These are phyloP conservation scores for Angomonas desouzai DNA, from an alignment of 208 protist genomes.

Conservation along the genomic window DNA sequence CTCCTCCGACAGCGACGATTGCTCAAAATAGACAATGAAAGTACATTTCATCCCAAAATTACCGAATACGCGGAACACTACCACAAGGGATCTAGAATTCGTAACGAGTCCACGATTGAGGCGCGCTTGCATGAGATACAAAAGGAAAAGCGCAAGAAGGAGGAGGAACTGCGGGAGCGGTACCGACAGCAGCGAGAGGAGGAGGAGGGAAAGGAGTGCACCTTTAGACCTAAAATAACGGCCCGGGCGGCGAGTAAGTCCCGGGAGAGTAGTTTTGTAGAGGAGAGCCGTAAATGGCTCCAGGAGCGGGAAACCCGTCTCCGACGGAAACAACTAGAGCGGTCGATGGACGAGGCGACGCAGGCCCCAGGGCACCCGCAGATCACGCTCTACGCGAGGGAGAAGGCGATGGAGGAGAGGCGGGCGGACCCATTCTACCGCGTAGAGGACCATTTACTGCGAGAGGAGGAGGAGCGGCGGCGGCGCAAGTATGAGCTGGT, in stretches of 20 bases:
- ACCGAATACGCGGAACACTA: slow-evolving; percentile 38
- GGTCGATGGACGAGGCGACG: slow-evolving; percentile 25
- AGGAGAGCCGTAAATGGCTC: slow-evolving; percentile 30
- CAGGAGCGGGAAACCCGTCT: slow-evolving; percentile 33
- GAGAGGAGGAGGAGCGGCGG: slow-evolving; percentile 43
- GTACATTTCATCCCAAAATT: slow-evolving; percentile 51
- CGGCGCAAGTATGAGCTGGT: slow-evolving; percentile 45
- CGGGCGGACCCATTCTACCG: slow-evolving; percentile 12
- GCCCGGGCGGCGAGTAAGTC: slow-evolving; percentile 20
- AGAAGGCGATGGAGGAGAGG: slow-evolving; percentile 23
- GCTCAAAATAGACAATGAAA: slow-evolving; percentile 32
- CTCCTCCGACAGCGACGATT: slow-evolving; percentile 49
- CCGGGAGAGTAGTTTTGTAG: slow-evolving; percentile 20
- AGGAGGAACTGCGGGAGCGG: slow-evolving; percentile 27
- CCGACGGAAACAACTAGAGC: slow-evolving; percentile 25
- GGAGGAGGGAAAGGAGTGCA: slow-evolving; percentile 17
- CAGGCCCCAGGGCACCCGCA: slow-evolving; percentile 29
- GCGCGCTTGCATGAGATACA: slow-evolving; percentile 60
- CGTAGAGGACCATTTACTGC: slow-evolving; percentile 55
- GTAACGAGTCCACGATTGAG: slow-evolving; percentile 41
- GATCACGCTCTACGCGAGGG: slow-evolving; percentile 55
- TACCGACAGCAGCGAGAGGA: slow-evolving; percentile 16
- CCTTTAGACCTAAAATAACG: slow-evolving; percentile 42
- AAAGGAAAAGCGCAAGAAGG: slow-evolving; percentile 22
- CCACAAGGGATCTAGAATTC: slow-evolving; percentile 22